A percentile compares a stretch with the other conserved stretches of the same genome.
Evolutionary conservation across 2,329 filamentous ascomycete species (phyloP).

Genomic region (Alternaria hordeiaustralica): DNA sequence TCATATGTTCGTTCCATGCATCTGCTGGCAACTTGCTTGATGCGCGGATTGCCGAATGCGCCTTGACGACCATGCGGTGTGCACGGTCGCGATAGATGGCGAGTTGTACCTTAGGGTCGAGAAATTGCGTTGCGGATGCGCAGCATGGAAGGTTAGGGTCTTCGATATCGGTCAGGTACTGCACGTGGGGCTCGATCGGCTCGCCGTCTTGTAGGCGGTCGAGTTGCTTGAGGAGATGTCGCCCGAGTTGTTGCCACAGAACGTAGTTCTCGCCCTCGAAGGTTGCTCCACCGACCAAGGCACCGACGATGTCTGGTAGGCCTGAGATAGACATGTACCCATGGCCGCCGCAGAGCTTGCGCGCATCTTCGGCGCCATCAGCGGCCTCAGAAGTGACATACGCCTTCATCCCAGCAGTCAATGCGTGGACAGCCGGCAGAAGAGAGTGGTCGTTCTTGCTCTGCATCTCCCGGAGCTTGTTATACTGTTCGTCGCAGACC

Average conservation of each 20-base stretch:
- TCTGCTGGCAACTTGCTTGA: conserved; percentile 13
- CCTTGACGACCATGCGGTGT: conserved; percentile 16
- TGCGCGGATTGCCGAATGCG: conserved; percentile 4
- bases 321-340: conserved; percentile 47
- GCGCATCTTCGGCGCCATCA: conserved; percentile 49
- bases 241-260: conserved; percentile 49
- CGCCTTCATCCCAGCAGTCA: conserved; percentile 50
- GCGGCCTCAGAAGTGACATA: conserved; percentile 58
- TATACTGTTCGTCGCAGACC: conserved; percentile 4
- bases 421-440: conserved; percentile 42
- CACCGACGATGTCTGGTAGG: conserved; percentile 39
- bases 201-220: conserved; percentile 10
- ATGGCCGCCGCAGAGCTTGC: conserved; percentile 49
- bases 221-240: conserved; percentile 37
- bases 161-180: conserved; percentile 3
- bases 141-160: background rate
- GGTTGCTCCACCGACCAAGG: conserved; percentile 34
- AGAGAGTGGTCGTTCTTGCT: conserved; percentile 3
- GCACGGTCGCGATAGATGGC: conserved; percentile 33
- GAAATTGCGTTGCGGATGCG: conserved; percentile 14
- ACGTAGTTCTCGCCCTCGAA: conserved; percentile 54
- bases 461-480: conserved; percentile 7
- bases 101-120: conserved; percentile 22
- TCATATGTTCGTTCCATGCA: conserved; percentile 38
- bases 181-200: background rate